A percentile compares a stretch with the other conserved stretches of the same genome.
Conservation (phyloP, 306 rosid species). For the Vachellia pachyceras region DNA sequence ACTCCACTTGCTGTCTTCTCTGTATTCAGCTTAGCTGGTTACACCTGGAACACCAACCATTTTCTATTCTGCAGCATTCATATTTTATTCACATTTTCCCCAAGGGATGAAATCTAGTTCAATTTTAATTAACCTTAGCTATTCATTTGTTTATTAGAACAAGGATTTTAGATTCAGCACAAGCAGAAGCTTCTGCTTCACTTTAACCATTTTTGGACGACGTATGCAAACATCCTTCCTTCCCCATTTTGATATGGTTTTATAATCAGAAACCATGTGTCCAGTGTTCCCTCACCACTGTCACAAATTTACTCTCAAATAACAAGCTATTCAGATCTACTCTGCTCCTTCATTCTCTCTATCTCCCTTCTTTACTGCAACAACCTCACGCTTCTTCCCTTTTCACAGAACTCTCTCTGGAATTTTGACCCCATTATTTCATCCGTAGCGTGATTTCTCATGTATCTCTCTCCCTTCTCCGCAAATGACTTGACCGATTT, state of each 20-base stretch:
- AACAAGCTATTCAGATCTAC: constrained; percentile 33
- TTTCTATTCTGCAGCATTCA: not conserved
- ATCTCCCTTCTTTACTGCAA: constrained; percentile 1
- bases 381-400: not conserved
- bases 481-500: constrained; percentile 27
- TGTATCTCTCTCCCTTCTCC: constrained; percentile 17
- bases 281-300: constrained; percentile 41
- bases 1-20: not conserved
- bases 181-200: constrained; percentile 56
- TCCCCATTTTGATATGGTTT: not conserved
- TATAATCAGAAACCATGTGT: constrained; percentile 35
- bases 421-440: no score
- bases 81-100: not conserved
- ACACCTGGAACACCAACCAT: constrained; percentile 4
- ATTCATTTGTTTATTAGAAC: no score
- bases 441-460: no score
- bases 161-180: not conserved
- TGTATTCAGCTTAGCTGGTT: constrained; percentile 9
- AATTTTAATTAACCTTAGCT: not conserved
- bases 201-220: constrained; percentile 8
- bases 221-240: constrained; percentile 19
- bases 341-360: not conserved
- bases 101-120: not conserved
- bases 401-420: constrained; percentile 1
- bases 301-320: constrained; percentile 28